phyloP scores from a whole-genome alignment of 1,139 yeast species.

The Saccharomyces hybrid region DNA sequence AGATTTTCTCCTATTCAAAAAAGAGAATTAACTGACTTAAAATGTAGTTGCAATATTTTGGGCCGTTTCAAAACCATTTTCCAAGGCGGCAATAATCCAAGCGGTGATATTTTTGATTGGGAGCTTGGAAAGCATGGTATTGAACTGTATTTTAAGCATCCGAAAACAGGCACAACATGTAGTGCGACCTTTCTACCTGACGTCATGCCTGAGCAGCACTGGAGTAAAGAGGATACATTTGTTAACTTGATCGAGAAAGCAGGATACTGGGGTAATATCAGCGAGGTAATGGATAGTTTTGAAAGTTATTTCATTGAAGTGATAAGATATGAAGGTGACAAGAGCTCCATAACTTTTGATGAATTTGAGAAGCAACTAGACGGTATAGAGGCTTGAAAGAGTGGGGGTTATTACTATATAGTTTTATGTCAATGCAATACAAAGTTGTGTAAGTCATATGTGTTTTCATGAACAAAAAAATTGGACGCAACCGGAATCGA shows the following conservation, averaged over 20 bases:
- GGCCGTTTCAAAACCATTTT: conserved; percentile 25
- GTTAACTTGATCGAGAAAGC: conserved; percentile 67
- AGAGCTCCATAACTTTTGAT: conserved; percentile 22
- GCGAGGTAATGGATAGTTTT: conserved; percentile 20
- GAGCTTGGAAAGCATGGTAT: conserved; percentile 76
- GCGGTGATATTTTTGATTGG: conserved; percentile 52
- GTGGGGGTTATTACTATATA: background rate
- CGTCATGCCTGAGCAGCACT: conserved; percentile 83
- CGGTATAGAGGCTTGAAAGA: background rate
- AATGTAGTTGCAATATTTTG: conserved; percentile 34
- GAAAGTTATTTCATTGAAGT: conserved; percentile 26
- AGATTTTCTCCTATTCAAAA: conserved; percentile 61
- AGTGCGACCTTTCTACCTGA: conserved; percentile 85
- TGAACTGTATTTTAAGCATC: conserved; percentile 41
- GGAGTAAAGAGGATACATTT: conserved; percentile 70
- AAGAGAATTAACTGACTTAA: conserved; percentile 46
- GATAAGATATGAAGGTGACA: conserved; percentile 27
- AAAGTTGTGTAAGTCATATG: no score
- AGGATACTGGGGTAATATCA: conserved; percentile 16
- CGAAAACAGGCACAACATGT: conserved; percentile 31
- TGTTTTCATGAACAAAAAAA: background rate
- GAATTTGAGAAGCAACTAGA: conserved; percentile 14
- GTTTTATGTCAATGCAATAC: no score
- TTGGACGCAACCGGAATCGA: conserved; percentile 32
- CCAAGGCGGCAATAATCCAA: conserved; percentile 6